Conservation (phyloP, 257 asterid genomes). For the Jaltomata sinuosa region DNA sequence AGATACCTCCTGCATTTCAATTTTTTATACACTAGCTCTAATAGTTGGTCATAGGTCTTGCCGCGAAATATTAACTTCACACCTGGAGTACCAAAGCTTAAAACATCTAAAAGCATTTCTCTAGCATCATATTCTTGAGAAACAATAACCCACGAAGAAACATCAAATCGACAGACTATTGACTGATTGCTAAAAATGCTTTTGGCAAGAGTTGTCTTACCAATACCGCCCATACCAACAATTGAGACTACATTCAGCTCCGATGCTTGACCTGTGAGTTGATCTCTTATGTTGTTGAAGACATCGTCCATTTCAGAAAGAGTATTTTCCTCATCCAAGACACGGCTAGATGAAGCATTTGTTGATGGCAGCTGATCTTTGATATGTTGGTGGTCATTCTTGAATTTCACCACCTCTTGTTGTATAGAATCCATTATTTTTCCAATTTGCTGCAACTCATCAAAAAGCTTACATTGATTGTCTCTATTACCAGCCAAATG, state of each 20-base stretch:
- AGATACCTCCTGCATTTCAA: background rate
- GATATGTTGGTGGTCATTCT: background rate
- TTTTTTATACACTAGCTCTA: background rate
- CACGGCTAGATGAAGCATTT: background rate
- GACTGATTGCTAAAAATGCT: conserved; percentile 4
- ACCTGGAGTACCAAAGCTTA: background rate
- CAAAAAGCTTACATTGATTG: background rate
- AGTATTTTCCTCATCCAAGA: background rate
- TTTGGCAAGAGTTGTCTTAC: too few species aligned
- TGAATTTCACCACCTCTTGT: background rate
- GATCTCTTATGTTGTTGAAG: background rate
- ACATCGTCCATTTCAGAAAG: background rate
- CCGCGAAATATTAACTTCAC: background rate
- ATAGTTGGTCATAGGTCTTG: background rate
- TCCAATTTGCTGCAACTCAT: background rate
- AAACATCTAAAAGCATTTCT: background rate
- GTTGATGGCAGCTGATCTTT: background rate
- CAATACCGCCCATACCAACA: conserved; percentile 11
- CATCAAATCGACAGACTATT: background rate
- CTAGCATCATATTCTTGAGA: background rate
- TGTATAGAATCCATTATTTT: background rate
- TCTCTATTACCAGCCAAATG: background rate
- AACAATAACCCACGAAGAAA: conserved; percentile 1
- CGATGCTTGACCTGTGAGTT: background rate
- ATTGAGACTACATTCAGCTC: background rate